These are phyloP conservation scores for Solanum habrochaites DNA, from an alignment of 257 asterid species.

Conservation along the genomic window DNA sequence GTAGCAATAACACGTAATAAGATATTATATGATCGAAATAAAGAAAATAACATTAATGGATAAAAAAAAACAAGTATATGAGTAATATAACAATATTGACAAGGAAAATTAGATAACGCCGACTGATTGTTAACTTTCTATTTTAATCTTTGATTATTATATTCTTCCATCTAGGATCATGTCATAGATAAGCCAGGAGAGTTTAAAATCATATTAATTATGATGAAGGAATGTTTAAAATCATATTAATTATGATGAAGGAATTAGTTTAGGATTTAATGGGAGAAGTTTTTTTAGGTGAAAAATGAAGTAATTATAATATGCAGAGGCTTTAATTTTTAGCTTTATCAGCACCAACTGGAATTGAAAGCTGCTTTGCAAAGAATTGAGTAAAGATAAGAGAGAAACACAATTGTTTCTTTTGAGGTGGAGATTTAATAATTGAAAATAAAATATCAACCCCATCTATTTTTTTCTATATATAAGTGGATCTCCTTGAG, in stretches of 20 bases:
- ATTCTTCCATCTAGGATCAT: background rate
- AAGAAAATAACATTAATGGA: background rate
- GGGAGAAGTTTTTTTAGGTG: background rate
- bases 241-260: too few species aligned
- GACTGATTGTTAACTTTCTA: background rate
- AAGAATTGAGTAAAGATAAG: background rate
- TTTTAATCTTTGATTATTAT: background rate
- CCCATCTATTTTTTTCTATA: too few species aligned
- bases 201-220: background rate
- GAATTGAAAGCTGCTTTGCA: background rate
- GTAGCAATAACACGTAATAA: background rate
- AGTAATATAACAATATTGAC: background rate
- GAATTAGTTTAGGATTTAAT: background rate
- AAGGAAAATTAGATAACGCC: background rate
- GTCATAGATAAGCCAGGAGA: background rate
- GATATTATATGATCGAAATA: background rate
- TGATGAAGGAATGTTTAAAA: background rate
- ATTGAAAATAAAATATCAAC: background rate
- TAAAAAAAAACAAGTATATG: background rate
- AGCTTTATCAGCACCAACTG: background rate
- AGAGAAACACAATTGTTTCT: background rate
- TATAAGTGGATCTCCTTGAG: background rate
- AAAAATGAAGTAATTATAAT: background rate
- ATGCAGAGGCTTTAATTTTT: background rate
- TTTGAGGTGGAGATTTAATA: background rate